phyloP scores from a whole-genome alignment of 2,329 filamentous ascomycete genomes.

The Mariannaea sp. region DNA sequence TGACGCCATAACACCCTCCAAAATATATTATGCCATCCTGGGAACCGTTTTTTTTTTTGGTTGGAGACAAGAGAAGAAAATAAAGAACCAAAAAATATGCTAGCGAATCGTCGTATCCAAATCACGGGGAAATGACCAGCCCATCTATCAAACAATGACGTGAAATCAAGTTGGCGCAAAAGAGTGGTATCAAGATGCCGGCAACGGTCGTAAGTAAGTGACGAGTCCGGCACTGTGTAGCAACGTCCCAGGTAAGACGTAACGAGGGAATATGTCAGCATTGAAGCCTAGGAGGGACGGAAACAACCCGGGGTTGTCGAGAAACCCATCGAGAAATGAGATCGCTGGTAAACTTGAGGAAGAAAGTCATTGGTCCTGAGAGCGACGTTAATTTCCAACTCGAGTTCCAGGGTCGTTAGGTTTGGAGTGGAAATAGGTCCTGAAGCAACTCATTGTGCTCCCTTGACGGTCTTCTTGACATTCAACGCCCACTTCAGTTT shows the following conservation, averaged over 20 bases:
- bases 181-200: slow-evolving; percentile 35
- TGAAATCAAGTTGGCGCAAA: slow-evolving; percentile 22
- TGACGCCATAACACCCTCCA: slow-evolving; percentile 34
- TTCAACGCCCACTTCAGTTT: slow-evolving; percentile 76
- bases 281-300: neutral
- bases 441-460: slow-evolving; percentile 50
- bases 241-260: slow-evolving; percentile 8
- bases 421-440: neutral
- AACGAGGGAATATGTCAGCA: neutral
- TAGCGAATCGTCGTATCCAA: slow-evolving; percentile 27
- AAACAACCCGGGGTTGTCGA: too few species aligned
- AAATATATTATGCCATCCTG: slow-evolving; percentile 19
- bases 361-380: too few species aligned
- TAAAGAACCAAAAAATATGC: slow-evolving; percentile 12
- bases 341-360: neutral
- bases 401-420: neutral
- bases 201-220: slow-evolving; percentile 27
- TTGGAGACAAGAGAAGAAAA: slow-evolving; percentile 24
- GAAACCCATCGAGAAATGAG: neutral
- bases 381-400: neutral
- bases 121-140: slow-evolving; percentile 29
- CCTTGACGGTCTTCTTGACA: slow-evolving; percentile 65
- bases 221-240: slow-evolving; percentile 17
- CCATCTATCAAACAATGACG: slow-evolving; percentile 29
- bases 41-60: slow-evolving; percentile 18